Conservation (phyloP, 306 rosid genomes). For the Vicia faba region DNA sequence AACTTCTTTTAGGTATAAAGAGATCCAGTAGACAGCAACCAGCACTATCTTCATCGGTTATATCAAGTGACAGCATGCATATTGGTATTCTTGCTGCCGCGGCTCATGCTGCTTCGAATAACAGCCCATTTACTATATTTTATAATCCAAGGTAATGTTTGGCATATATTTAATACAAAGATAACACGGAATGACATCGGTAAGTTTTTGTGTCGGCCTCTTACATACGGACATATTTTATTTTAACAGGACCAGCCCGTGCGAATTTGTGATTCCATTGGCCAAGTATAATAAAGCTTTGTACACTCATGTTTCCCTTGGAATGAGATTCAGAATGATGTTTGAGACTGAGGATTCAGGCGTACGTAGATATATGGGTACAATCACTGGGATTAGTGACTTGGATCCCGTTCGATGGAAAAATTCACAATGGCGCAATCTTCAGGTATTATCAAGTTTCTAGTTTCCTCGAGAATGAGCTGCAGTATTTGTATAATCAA, state of each 20-base stretch:
- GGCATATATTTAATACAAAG: slow-evolving; percentile 3
- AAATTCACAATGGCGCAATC: slow-evolving; percentile 94
- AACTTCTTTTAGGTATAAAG: slow-evolving; percentile 89
- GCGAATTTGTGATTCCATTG: slow-evolving; percentile 92
- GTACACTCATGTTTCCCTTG: slow-evolving; percentile 92
- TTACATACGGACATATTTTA: slow-evolving; percentile 31
- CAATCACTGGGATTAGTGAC: slow-evolving; percentile 85
- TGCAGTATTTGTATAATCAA: slow-evolving; percentile 23
- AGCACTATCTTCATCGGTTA: slow-evolving; percentile 90
- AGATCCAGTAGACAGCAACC: slow-evolving; percentile 90
- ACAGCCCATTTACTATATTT: slow-evolving; percentile 88
- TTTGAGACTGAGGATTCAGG: slow-evolving; percentile 98
- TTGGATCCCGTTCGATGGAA: slow-evolving; percentile 88
- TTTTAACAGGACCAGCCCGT: slow-evolving; percentile 84
- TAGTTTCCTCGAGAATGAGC: slow-evolving; percentile 13
- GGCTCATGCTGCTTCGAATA: slow-evolving; percentile 99
- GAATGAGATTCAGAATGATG: slow-evolving; percentile 98
- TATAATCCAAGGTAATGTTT: slow-evolving; percentile 86
- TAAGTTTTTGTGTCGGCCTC: slow-evolving; percentile 36
- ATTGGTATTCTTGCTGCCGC: slow-evolving; percentile 98
- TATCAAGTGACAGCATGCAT: slow-evolving; percentile 99
- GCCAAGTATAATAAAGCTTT: slow-evolving; percentile 88
- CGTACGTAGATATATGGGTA: slow-evolving; percentile 97
- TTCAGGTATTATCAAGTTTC: slow-evolving; percentile 60
- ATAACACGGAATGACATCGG: slow-evolving; percentile 19